Percentiles rank a stretch among this genome's conserved stretches.
Conservation (phyloP, 495 filamentous ascomycete species). For the Staphylotrichum longicolle region DNA sequence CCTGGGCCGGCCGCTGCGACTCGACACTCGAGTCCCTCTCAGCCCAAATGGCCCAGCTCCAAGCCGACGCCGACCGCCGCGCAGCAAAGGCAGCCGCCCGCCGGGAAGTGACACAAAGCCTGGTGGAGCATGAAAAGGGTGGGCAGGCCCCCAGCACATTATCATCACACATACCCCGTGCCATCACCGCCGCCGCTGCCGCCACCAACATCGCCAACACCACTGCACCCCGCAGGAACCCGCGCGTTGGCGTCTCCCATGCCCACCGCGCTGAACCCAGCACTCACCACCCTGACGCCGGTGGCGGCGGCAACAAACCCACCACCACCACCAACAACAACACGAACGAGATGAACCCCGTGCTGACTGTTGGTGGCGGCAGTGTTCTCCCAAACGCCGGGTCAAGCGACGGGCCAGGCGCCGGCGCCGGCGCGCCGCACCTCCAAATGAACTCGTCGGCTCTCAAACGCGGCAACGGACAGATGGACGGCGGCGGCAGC, state of each 20-base stretch:
- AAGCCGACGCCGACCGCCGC: constrained; percentile 53
- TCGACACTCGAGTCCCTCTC: constrained; percentile 74
- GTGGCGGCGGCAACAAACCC: constrained; percentile 13
- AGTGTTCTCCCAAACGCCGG: constrained; percentile 2
- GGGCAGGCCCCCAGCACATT: constrained; percentile 11
- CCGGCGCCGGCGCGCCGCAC: constrained; percentile 8
- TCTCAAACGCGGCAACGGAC: constrained; percentile 44
- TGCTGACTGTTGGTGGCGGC: constrained; percentile 30
- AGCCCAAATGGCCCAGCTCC: constrained; percentile 60
- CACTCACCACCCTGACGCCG: constrained; percentile 1
- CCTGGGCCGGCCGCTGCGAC: constrained; percentile 75
- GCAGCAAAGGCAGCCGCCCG: constrained; percentile 51
- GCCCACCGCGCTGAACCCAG: too few species aligned
- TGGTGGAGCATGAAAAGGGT: constrained; percentile 46
- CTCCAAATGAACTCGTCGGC: constrained; percentile 22
- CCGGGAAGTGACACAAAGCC: constrained; percentile 46
- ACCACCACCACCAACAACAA: not conserved
- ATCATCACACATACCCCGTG: not conserved
- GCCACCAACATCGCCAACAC: not conserved
- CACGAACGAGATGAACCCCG: constrained; percentile 16
- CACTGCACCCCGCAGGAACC: too few species aligned
- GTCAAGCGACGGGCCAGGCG: not conserved
- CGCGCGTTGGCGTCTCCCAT: not conserved
- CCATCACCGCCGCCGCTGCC: not conserved
- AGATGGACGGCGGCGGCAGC: constrained; percentile 46